Conservation (phyloP, 2,329 filamentous ascomycete species). For the Colletotrichum filicis region DNA sequence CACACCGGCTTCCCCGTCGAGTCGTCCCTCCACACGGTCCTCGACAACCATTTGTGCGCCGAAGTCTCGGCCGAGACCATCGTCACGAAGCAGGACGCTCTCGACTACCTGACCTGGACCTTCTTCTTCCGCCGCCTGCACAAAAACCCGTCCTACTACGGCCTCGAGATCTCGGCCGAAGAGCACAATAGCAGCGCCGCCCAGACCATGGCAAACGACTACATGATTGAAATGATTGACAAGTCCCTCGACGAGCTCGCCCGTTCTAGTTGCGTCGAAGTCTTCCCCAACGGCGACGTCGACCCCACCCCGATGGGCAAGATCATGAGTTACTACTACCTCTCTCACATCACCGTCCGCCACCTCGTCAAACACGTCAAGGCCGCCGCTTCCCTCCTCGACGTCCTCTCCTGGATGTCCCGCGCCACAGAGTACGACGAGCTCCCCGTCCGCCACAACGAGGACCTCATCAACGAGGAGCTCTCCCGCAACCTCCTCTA, state of each 20-base stretch:
- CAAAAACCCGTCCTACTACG: constrained; percentile 99
- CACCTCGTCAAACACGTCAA: constrained; percentile 83
- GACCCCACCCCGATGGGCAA: constrained; percentile 92
- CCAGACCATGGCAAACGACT: constrained; percentile 90
- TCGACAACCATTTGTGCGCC: constrained; percentile 96
- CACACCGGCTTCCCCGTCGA: constrained; percentile 98
- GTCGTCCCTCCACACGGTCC: constrained; percentile 92
- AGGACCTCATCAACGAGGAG: constrained; percentile 95
- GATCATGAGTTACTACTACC: constrained; percentile 99
- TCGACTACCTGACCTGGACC: constrained; percentile 98
- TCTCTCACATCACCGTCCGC: constrained; percentile 93
- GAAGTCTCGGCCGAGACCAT: constrained; percentile 96
- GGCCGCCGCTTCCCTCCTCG: constrained; percentile 78
- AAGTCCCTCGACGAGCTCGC: constrained; percentile 85
- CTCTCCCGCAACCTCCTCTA: constrained; percentile 83
- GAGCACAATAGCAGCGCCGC: constrained; percentile 90
- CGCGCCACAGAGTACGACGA: constrained; percentile 96
- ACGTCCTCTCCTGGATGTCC: constrained; percentile 92
- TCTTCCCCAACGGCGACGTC: constrained; percentile 88
- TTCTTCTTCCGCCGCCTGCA: constrained; percentile 98
- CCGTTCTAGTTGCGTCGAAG: constrained; percentile 83
- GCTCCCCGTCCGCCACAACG: constrained; percentile 96
- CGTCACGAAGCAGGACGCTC: constrained; percentile 92
- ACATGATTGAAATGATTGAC: constrained; percentile 93
- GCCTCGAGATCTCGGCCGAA: constrained; percentile 90